A percentile compares a stretch with the other conserved stretches of the same genome.
Conservation (phyloP, 768 basidiomycete species). For the Mycena floridula region DNA sequence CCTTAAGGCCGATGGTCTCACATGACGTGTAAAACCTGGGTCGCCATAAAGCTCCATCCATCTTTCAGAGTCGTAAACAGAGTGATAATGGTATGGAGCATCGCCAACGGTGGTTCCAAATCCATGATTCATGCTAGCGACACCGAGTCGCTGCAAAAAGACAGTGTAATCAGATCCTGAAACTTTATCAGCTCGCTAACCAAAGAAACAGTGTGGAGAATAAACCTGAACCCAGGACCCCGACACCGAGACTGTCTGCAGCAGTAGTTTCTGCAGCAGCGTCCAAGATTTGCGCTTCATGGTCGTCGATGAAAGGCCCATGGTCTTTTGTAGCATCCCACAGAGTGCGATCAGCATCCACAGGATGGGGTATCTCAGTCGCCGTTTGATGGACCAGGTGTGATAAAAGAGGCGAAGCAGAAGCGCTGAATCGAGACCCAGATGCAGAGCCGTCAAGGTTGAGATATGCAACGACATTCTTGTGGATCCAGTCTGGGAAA, state of each 20-base stretch:
- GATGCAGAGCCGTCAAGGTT: slow-evolving; percentile 70
- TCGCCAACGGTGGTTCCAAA: slow-evolving; percentile 18
- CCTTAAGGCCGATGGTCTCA: no score
- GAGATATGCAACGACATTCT: slow-evolving; percentile 80
- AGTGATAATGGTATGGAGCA: slow-evolving; percentile 57
- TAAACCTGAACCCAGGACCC: slow-evolving; percentile 73
- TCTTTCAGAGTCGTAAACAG: slow-evolving; percentile 48
- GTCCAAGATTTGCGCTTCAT: no score
- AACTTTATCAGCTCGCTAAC: no score
- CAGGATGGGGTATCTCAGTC: slow-evolving; percentile 68
- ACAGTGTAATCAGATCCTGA: slow-evolving; percentile 90
- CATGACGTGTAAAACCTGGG: slow-evolving; percentile 55
- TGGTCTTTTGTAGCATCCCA: slow-evolving; percentile 72
- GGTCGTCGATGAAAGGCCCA: slow-evolving; percentile 38
- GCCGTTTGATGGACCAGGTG: slow-evolving; percentile 67
- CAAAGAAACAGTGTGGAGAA: slow-evolving; percentile 93
- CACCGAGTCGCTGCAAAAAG: slow-evolving; percentile 77
- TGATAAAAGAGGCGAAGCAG: slow-evolving; percentile 37
- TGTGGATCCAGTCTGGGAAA: slow-evolving; percentile 72
- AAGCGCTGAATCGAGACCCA: slow-evolving; percentile 48
- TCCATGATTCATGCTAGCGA: slow-evolving; percentile 23
- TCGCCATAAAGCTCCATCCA: slow-evolving; percentile 65
- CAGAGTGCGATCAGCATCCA: slow-evolving; percentile 52
- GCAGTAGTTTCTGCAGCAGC: no score
- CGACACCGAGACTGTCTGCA: no score